Base-by-base conservation (phyloP, 2,329 filamentous ascomycete species). In the Geoglossum cookeanum region DNA sequence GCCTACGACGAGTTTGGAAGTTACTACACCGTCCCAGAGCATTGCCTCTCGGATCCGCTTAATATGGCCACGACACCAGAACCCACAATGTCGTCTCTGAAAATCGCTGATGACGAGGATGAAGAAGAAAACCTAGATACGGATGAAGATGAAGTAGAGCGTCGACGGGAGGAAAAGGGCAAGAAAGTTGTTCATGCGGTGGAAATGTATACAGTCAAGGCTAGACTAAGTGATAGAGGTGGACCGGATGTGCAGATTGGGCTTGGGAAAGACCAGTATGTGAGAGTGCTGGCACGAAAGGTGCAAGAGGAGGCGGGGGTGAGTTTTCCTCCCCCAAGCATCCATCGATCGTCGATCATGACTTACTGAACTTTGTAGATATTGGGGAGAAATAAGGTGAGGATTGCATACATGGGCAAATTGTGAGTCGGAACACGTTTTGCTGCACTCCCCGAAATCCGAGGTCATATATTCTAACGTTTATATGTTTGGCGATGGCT, bases 381-480 rank as follows among this genome's bases (percentile, higher is more conserved):
- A 35, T 68, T 76, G 1, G 66, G 73, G 6, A 72, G 72, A 49
- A 80, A 79, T 60, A 78, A 75, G 53, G 73, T 95, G 55, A 80
- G 80, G 57, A 78, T 95, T 59, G 83, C 81, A 22, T 94, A 94
- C 67, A 77, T 92, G 69, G 90, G 90, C 62, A 87, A 82, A 66
- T 79, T 90, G 49, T 53, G 22, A 53, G 49, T 32, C 22, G 7
- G 30, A 33, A 7, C 5, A 4, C 8, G n/a, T 29, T 4, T 27
- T 29, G 47, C 29, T 49, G 15, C 3, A 27, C 47, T 27, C 55
- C 44, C 51, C 17, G 13, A 45, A 48, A 48, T 27, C 9, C 2
- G 11, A 33, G n/a, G 5, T 51, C 22, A 17, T 35, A 29, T 29
- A 37, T 29, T 39, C 47, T 48, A 37, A 33, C 39, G 39, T 27